Base-by-base conservation (phyloP, 352 stramenopile genomes). In the Globisporangium middletonii region DNA sequence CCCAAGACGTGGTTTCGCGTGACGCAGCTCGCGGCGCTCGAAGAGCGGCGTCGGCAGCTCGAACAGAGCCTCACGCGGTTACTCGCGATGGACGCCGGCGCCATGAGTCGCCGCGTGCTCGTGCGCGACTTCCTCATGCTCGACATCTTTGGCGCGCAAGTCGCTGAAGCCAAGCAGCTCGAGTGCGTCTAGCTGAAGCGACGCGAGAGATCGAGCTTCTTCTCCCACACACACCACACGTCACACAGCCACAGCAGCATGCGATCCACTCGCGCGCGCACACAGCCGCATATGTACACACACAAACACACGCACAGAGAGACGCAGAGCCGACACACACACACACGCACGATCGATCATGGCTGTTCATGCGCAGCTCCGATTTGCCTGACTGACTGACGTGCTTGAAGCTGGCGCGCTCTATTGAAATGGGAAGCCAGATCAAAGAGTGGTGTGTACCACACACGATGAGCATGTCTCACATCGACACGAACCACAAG, bases 71-170 rank as follows among this genome's bases (percentile, higher is more conserved):
- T 93, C 43, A 68, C 85, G 53, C 66, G 55, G 19, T 57, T 93
- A 50, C 62, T 91, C 19, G 49, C 53, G 7, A 50, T 77, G 41
- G 66, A 81, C 18, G 45, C 62, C 23, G 55, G 69, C 5, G 61
- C 72, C n/a, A 67, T 84, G 19, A 85, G 69, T 46, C 74, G 74
- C 11, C 55, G 81, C 26, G 69, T 77, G 4, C 42, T 79, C 16
- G 50, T 93, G 38, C 78, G 83, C 30, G 77, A 89, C 59, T 93
- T 93, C 68, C 73, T 93, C 43, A 77, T 89, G 75, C 75, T 93
- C 46, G 83, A 93, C 58, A 75, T 91, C 37, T 89, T 91, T 62
- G 79, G 75, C 19, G 71, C 74, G 16, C 78, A 91, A 46, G 70
- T 91, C 41, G 73, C 79, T 7, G 78, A 88, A 52, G 66, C 85